Evolutionary conservation across 306 rosid species (phyloP).

Genomic region (Inga leiocalycina): DNA sequence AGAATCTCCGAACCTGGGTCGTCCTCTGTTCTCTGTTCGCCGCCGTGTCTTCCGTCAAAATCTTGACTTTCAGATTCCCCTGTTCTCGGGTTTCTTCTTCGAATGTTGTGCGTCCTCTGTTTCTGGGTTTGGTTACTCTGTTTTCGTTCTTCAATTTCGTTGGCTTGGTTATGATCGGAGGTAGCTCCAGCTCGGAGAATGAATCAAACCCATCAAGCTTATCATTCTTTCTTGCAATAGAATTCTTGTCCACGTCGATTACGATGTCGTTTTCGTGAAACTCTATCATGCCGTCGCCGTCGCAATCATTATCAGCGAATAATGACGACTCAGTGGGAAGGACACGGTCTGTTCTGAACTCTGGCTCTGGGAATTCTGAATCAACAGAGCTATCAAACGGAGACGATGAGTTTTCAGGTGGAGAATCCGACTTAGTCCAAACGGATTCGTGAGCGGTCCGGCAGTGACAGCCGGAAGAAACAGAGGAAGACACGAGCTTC

Average conservation of each 20-base stretch:
- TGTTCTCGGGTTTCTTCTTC: slow-evolving; percentile 28
- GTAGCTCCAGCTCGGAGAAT: slow-evolving; percentile 53
- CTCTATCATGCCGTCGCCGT: background rate
- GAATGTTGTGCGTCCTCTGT: slow-evolving; percentile 20
- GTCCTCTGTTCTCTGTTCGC: slow-evolving; percentile 37
- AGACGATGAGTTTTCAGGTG: slow-evolving; percentile 41
- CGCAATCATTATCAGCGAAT: slow-evolving; percentile 14
- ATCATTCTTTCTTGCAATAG: slow-evolving; percentile 41
- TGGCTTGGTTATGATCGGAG: slow-evolving; percentile 77
- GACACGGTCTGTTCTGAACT: slow-evolving; percentile 74
- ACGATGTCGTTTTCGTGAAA: slow-evolving; percentile 54
- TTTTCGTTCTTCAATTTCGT: slow-evolving; percentile 41
- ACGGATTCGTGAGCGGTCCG: slow-evolving; percentile 48
- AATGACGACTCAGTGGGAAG: slow-evolving; percentile 48
- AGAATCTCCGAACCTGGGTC: slow-evolving; percentile 43
- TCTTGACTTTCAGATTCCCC: slow-evolving; percentile 43
- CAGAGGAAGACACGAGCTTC: slow-evolving; percentile 44
- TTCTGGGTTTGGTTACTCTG: slow-evolving; percentile 25
- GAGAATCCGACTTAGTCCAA: slow-evolving; percentile 51
- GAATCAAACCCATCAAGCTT: slow-evolving; percentile 45
- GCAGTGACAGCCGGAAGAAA: slow-evolving; percentile 45
- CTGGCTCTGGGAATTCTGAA: slow-evolving; percentile 49
- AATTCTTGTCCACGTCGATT: slow-evolving; percentile 56
- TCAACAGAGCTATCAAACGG: slow-evolving; percentile 50
- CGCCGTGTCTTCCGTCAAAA: slow-evolving; percentile 27